These are phyloP conservation scores for Bipolaris oryzae DNA, from an alignment of 2,329 filamentous ascomycete species.

Conservation along the genomic window DNA sequence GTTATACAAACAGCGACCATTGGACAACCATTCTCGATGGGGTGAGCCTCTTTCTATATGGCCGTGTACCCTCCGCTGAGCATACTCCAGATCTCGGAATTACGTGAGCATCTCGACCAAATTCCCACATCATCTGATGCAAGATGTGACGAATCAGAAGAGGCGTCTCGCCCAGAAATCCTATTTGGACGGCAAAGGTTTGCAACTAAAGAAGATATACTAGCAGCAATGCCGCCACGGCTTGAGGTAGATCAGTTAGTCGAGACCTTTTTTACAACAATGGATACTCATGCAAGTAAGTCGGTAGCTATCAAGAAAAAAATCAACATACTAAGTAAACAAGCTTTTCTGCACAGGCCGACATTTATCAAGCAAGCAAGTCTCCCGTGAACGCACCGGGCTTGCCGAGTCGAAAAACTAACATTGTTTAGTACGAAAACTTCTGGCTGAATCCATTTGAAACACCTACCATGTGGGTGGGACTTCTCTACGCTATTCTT, in stretches of 20 bases:
- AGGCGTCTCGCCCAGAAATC: slow-evolving; percentile 35
- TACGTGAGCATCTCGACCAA: slow-evolving; percentile 40
- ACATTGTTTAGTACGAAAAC: slow-evolving; percentile 45
- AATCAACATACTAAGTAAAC: slow-evolving; percentile 4
- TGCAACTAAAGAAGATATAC: slow-evolving; percentile 36
- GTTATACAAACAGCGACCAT: slow-evolving; percentile 42
- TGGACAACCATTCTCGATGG: slow-evolving; percentile 48
- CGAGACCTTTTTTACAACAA: slow-evolving; percentile 32
- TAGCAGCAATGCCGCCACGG: slow-evolving; percentile 35
- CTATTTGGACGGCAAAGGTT: slow-evolving; percentile 37
- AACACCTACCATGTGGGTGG: slow-evolving; percentile 53
- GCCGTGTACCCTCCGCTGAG: slow-evolving; percentile 1
- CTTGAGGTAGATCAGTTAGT: slow-evolving; percentile 35
- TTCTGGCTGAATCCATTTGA: slow-evolving; percentile 53
- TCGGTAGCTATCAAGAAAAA: background rate
- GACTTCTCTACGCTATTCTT: slow-evolving; percentile 53
- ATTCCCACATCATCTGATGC: slow-evolving; percentile 33
- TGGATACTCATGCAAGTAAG: slow-evolving; percentile 39
- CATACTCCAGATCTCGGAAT: slow-evolving; percentile 36
- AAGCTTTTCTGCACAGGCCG: slow-evolving; percentile 39
- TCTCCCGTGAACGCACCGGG: background rate
- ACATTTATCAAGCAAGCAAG: slow-evolving; percentile 37
- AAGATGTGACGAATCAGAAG: slow-evolving; percentile 17
- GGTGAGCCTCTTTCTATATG: slow-evolving; percentile 22
- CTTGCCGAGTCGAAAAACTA: background rate